Base-by-base conservation (phyloP, 805 yeast species). In the Jamesozyma rosinii region DNA sequence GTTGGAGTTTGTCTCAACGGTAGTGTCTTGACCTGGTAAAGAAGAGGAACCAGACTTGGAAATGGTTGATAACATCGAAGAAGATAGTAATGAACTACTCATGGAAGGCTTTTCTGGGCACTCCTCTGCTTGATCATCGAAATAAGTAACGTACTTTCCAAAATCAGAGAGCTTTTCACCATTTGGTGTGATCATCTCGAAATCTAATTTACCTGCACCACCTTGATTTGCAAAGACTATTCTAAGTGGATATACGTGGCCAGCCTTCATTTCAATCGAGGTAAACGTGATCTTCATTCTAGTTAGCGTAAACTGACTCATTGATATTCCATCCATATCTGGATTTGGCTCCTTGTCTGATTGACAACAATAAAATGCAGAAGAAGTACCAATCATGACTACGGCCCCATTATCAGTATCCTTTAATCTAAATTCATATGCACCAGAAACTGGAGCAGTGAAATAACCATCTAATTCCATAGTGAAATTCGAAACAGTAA, bases 331-430 rank as follows among this genome's bases (percentile, higher is more conserved):
- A n/a, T n/a, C n/a, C 4, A 33, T 5, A 4, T 17, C n/a, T 5
- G 22, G 24, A n/a, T 6, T n/a, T 5, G 8, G 5, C 13, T 10
- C 5, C 17, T n/a, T 22, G 19, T 34, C 36, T 34, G 36, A 17
- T 6, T 48, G 42, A 49, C 68, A 64, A 50, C 67, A 64, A 15
- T 41, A 49, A 33, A 63, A 65, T 3, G 66, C 69, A 44, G 51
- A 51, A 3, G 52, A 50, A 22, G 40, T 31, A 30, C 66, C 70
- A 47, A 65, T 42, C 42, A 54, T 54, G 13, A 61, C 47, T 47
- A 52, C 43, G 20, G 50, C 64, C 17, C 56, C 52, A 45, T 67
- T 68, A 53, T 67, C 70, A 20, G 57, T 52, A 11, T 35, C 34
- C 5, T 37, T 33, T 22, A 64, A 42, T 6, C 38, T 21, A 33